A percentile compares a stretch with the other conserved stretches of the same genome.
Conservation (phyloP, 345 rosid species). For the Boechera stricta region DNA sequence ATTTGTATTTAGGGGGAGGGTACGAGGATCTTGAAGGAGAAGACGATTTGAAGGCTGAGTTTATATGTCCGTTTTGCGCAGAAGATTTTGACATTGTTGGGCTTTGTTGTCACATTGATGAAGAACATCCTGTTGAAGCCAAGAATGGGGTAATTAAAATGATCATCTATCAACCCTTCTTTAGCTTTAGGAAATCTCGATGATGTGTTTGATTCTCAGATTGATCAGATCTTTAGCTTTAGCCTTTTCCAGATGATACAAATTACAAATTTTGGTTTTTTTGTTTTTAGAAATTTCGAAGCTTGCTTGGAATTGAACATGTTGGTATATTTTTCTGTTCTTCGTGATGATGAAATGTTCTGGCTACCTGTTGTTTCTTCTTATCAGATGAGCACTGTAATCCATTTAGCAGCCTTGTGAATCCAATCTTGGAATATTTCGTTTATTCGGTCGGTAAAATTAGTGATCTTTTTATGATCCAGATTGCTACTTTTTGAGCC, state of each 20-base stretch:
- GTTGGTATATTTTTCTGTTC: neutral
- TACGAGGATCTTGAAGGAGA: slow-evolving; percentile 64
- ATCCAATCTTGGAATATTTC: slow-evolving; percentile 42
- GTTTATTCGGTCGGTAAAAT: slow-evolving; percentile 28
- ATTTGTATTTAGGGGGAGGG: slow-evolving; percentile 63
- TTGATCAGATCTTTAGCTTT: slow-evolving; percentile 1
- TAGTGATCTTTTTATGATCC: slow-evolving; percentile 43
- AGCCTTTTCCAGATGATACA: neutral
- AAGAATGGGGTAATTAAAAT: slow-evolving; percentile 68
- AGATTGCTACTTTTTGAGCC: slow-evolving; percentile 19
- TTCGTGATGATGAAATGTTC: slow-evolving; percentile 27
- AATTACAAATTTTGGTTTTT: neutral
- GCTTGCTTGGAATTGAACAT: neutral
- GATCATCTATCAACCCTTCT: slow-evolving; percentile 1
- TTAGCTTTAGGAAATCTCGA: neutral
- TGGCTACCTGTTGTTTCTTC: slow-evolving; percentile 40
- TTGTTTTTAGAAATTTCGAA: neutral
- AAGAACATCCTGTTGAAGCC: slow-evolving; percentile 87
- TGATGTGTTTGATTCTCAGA: slow-evolving; percentile 15
- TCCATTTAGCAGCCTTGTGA: slow-evolving; percentile 40
- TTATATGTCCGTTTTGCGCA: slow-evolving; percentile 77
- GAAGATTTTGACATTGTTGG: slow-evolving; percentile 89
- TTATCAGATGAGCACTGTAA: slow-evolving; percentile 38
- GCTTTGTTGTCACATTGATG: slow-evolving; percentile 87
- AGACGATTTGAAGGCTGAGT: slow-evolving; percentile 68